A percentile compares a stretch with the other conserved stretches of the same genome.
Conservation (phyloP, 441 rosid genomes). For the Capsella rubella region DNA sequence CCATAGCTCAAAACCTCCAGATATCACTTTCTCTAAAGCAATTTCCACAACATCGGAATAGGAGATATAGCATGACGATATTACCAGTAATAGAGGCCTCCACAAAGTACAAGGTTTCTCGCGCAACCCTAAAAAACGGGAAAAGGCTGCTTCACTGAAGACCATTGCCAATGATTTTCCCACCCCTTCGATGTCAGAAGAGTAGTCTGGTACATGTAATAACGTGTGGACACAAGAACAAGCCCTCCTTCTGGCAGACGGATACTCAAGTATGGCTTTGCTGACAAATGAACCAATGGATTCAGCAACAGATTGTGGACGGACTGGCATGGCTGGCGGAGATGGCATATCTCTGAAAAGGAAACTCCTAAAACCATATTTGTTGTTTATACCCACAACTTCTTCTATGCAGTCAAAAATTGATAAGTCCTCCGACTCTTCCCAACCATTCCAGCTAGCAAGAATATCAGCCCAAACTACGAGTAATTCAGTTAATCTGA, state of each 20-base stretch:
- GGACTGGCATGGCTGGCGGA: constrained; percentile 83
- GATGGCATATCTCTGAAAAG: constrained; percentile 55
- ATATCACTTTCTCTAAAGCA: constrained; percentile 60
- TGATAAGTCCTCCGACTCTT: constrained; percentile 85
- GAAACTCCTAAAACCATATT: constrained; percentile 63
- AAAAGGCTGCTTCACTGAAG: constrained; percentile 73
- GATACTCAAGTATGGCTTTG: constrained; percentile 75
- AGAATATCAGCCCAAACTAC: constrained; percentile 80
- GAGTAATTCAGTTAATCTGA: constrained; percentile 66
- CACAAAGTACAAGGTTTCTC: constrained; percentile 70
- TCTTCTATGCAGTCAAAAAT: constrained; percentile 86
- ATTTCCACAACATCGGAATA: constrained; percentile 62
- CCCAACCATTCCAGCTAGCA: constrained; percentile 90
- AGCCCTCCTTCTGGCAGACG: constrained; percentile 85
- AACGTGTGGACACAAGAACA: constrained; percentile 74
- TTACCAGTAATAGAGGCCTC: constrained; percentile 83
- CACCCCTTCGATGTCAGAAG: constrained; percentile 62
- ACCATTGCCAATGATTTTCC: constrained; percentile 58
- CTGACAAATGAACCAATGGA: constrained; percentile 75
- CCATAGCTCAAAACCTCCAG: constrained; percentile 73
- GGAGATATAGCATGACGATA: constrained; percentile 78
- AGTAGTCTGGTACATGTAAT: constrained; percentile 70
- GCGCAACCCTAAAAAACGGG: constrained; percentile 62
- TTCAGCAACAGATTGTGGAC: constrained; percentile 68
- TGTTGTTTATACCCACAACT: constrained; percentile 61